Conservation (phyloP, 441 rosid genomes). For the Populus tomentosa region DNA sequence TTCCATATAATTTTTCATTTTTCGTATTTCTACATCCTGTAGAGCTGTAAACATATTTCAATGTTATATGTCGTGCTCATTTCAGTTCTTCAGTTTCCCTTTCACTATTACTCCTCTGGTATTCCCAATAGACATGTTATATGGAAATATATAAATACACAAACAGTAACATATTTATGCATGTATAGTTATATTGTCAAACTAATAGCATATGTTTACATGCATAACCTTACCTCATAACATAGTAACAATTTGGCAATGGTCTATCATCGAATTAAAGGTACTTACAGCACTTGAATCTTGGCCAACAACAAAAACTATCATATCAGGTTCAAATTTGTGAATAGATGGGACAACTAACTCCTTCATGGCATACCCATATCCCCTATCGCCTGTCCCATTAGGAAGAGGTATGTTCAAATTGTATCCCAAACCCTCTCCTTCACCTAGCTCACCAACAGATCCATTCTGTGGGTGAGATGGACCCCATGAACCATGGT, state of each 20-base stretch:
- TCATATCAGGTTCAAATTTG: conserved; percentile 62
- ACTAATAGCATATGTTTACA: background rate
- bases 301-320: conserved; percentile 73
- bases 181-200: background rate
- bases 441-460: conserved; percentile 71
- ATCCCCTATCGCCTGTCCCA: conserved; percentile 83
- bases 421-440: conserved; percentile 71
- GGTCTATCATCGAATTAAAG: background rate
- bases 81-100: background rate
- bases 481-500: conserved; percentile 93
- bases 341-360: conserved; percentile 60
- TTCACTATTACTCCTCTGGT: background rate
- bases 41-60: background rate
- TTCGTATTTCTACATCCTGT: background rate
- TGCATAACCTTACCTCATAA: background rate
- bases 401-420: conserved; percentile 79
- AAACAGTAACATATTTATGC: background rate
- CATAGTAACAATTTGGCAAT: background rate
- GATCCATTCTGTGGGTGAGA: conserved; percentile 81
- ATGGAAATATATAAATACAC: background rate
- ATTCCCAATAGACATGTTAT: background rate
- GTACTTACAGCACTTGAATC: conserved; percentile 90
- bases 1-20: background rate
- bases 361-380: conserved; percentile 52
- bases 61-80: background rate